A percentile compares a stretch with the other conserved stretches of the same genome.
phyloP scores from a whole-genome alignment of 1,284 basidiomycete genomes.

The Moesziomyces globuligerus region DNA sequence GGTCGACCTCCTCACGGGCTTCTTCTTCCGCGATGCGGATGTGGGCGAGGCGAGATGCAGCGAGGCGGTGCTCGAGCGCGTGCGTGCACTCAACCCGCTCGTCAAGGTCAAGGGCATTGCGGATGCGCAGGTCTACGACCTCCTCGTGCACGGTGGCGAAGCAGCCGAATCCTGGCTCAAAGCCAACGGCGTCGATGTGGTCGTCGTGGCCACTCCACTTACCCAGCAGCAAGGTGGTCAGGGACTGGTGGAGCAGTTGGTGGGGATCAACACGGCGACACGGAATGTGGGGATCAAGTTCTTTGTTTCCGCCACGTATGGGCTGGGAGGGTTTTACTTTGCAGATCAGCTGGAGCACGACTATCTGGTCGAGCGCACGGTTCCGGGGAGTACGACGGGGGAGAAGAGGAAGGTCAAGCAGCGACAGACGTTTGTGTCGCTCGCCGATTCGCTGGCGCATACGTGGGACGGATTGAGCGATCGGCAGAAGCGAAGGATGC shows the following conservation, averaged over 20 bases:
- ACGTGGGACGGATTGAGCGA: conserved; percentile 74
- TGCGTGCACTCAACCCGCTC: conserved; percentile 89
- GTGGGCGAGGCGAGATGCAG: conserved; percentile 68
- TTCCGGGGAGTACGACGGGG: conserved; percentile 6
- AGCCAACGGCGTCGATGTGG: conserved; percentile 68
- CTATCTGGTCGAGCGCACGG: conserved; percentile 78
- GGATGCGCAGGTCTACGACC: conserved; percentile 21
- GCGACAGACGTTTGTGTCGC: conserved; percentile 74
- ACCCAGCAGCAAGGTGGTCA: neutral
- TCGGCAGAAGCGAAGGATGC: conserved; percentile 16
- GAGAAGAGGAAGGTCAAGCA: conserved; percentile 73
- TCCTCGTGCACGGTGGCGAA: conserved; percentile 29
- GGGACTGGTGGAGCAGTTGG: conserved; percentile 69
- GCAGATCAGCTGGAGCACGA: conserved; percentile 87
- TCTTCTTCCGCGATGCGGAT: conserved; percentile 92
- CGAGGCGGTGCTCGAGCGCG: conserved; percentile 69
- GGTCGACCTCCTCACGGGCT: conserved; percentile 88
- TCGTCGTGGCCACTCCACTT: conserved; percentile 49
- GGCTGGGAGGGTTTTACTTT: conserved; percentile 92
- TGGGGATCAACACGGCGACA: conserved; percentile 80
- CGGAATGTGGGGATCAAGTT: conserved; percentile 71
- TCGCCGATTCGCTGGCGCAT: conserved; percentile 71
- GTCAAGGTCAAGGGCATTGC: conserved; percentile 76
- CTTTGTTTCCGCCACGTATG: conserved; percentile 88
- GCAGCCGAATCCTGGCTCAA: conserved; percentile 67